Percentiles rank a stretch among this genome's conserved stretches.
phyloP scores from a whole-genome alignment of 345 rosid genomes.

The Alliaria petiolata region DNA sequence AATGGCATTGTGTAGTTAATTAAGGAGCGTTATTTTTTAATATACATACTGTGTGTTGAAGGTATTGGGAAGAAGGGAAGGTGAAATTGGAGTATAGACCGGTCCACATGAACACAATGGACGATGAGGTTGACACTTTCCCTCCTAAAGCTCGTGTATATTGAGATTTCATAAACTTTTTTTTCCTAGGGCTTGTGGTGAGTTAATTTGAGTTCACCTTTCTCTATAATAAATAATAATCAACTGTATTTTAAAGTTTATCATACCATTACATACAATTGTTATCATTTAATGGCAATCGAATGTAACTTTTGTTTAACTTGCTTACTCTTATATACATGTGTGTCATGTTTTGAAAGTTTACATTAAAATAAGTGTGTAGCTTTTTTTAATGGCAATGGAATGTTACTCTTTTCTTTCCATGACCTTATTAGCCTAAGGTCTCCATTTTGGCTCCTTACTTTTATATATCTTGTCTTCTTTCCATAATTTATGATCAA shows the following conservation, averaged over 20 bases:
- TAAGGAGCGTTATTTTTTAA: not conserved
- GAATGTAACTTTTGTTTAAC: too few relatives aligned
- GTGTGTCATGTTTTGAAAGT: too few relatives aligned
- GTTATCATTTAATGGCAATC: too few relatives aligned
- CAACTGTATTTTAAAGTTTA: not conserved
- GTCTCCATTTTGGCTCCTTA: too few relatives aligned
- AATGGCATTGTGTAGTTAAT: not conserved
- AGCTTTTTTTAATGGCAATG: too few relatives aligned
- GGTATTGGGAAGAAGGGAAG: conserved; percentile 89
- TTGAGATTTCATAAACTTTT: conserved; percentile 28
- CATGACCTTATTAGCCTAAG: too few relatives aligned
- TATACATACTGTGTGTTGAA: conserved; percentile 29
- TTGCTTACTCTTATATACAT: too few relatives aligned
- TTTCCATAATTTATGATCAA: too few relatives aligned
- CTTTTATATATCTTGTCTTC: too few relatives aligned
- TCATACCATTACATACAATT: too few relatives aligned
- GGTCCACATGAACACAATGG: conserved; percentile 89
- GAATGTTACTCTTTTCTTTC: too few relatives aligned
- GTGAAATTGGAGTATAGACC: conserved; percentile 88
- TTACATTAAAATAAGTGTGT: too few relatives aligned
- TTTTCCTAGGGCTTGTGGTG: not conserved
- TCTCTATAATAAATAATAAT: not conserved
- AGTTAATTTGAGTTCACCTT: not conserved
- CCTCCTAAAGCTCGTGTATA: conserved; percentile 98
- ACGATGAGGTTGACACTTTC: conserved; percentile 68